Evolutionary conservation across 2,329 filamentous ascomycete genomes (phyloP), one percentile per base, ranked within the genome.

Genomic region (Cladobotryum protrusum): DNA sequence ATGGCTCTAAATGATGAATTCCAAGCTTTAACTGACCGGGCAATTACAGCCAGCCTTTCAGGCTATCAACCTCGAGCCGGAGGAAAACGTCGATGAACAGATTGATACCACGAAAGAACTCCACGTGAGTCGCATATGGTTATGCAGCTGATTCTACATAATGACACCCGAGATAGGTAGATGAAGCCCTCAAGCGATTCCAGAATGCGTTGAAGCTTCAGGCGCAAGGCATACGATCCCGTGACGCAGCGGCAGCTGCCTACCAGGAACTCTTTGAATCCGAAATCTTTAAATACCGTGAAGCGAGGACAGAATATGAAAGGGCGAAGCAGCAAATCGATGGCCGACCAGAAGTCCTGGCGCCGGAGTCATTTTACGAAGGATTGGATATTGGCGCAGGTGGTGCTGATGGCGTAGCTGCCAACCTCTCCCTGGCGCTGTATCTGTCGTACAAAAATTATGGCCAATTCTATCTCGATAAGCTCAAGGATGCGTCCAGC

Each of bases 371-470:
- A 2, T 76, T 76, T 56, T 72, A 71, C 4, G 69, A 75, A 6
- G 72, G 73, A 13, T 67, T 81, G n/a, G 79, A 80, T 48, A 69
- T 76, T 7, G 72, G 78, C 20, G 78, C 79, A 24, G 79, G 79
- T 51, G 81, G 83, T 45, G 80, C 81, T 44, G 89, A 95, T 56
- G 85, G 82, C 24, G 82, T 83, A 2, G 88, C 85, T 14, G 93
- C 86, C 62, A 92, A 86, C 44, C 73, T 97, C 9, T 85, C 89
- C 0, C 91, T 96, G 62, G 90, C 95, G 11, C 77, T 97, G 17
- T 96, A 96, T 61, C 78, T 99, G 7, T 87, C 92, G 1, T 89
- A 95, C 74, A 99, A 97, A 68, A 99, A 97, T 60, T 85, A 92
- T 69, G 93, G 90, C 39, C 89, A 97, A 62, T 96, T 95, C 63